Base-by-base conservation (phyloP, 176 grass and related monocot species). In the Pontederia paniculata region DNA sequence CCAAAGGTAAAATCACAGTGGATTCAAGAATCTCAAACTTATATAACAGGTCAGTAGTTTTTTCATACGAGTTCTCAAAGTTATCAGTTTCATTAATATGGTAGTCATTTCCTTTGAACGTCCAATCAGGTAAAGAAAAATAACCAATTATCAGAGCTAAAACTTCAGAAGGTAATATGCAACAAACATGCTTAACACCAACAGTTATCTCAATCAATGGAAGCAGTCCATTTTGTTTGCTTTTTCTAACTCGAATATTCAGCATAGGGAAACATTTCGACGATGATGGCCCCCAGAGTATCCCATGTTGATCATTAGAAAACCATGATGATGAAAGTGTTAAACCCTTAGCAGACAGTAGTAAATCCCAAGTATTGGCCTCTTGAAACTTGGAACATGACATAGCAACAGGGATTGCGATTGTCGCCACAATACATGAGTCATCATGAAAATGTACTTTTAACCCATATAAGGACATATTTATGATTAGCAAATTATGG, bases 71-170 rank as follows among this genome's bases (percentile, higher is more conserved):
- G 71, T 62, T 61, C 21, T 62, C 68, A 66, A 57, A 9, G 57
- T 80, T 72, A 14, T 76, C 63, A 83, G 47, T 67, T 78, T 44
- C 45, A 52, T 19, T 9, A 13, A 21, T 45, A 45, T 78, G 12
- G 73, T 81, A 46, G 19, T 76, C 67, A 78, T 88, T 77, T 75
- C 54, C 56, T 60, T 73, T 12, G 42, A 74, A 62, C 66, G 64
- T 59, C 91, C 91, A 96, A 69, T 96, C 73, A 74, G 88, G 82
- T 80, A 96, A 84, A 51, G 84, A 72, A 80, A 96, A 89, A 57
- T 81, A 96, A 57, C 91, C 91, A 64, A 96, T 46, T 67, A 89
- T 60, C 77, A 96, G 76, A 60, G 85, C 73, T 22, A 96, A 68
- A 59, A 83, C 78, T 55, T 96, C 84, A 54, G 79, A 79, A 57